Percentiles rank a stretch among this genome's conserved stretches.
Conservation (phyloP, 2,329 filamentous ascomycete genomes). For the Tolypocladium cylindrosporum region DNA sequence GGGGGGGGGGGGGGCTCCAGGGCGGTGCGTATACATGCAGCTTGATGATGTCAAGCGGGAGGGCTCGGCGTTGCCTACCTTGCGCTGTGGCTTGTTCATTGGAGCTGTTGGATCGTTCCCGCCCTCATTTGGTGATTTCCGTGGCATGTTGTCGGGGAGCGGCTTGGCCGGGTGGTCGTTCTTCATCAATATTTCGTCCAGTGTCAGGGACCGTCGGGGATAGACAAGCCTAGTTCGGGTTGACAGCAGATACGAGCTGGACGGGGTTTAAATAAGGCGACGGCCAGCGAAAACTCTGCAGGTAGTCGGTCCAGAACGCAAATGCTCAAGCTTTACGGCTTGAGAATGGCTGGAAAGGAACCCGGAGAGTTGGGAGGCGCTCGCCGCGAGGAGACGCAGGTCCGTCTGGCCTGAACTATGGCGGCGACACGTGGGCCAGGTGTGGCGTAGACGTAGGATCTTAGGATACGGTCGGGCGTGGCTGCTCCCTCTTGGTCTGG, state of each 20-base stretch:
- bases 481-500: not conserved
- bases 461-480: not conserved
- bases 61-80: not conserved
- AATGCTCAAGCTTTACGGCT: not conserved
- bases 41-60: no score
- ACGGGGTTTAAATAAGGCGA: not conserved
- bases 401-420: not conserved
- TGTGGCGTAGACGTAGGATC: not conserved
- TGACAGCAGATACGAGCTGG: not conserved
- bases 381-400: not conserved
- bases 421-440: not conserved
- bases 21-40: not conserved
- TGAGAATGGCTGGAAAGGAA: not conserved
- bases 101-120: not conserved
- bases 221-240: not conserved
- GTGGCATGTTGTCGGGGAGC: not conserved
- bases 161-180: not conserved
- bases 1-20: no score
- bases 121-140: not conserved
- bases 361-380: not conserved
- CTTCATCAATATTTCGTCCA: not conserved
- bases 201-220: not conserved
- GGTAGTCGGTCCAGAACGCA: not conserved
- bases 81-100: slow-evolving; percentile 1
- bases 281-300: not conserved